Conservation (phyloP, 169 alveolate species). For the Plasmodium vivax region DNA sequence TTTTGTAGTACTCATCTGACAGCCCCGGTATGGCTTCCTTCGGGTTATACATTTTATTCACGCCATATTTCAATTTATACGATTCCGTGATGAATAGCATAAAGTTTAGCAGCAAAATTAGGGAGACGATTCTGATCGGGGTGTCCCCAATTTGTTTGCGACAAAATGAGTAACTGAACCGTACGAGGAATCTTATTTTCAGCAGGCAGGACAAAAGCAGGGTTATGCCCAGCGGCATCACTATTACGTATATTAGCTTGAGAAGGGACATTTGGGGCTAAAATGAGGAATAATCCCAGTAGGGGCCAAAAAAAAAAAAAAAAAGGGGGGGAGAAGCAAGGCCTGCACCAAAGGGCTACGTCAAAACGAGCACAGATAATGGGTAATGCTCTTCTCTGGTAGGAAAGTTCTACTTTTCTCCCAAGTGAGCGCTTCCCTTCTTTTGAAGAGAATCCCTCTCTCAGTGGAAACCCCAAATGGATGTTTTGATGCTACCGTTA, state of each 20-base stretch:
- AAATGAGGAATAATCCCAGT: neutral
- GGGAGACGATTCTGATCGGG: slow-evolving; percentile 66
- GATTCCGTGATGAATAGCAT: slow-evolving; percentile 64
- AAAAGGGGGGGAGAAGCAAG: neutral
- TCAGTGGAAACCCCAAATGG: neutral
- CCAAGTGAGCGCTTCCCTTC: neutral
- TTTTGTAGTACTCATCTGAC: slow-evolving; percentile 48
- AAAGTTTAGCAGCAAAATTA: slow-evolving; percentile 56
- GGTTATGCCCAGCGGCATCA: slow-evolving; percentile 64
- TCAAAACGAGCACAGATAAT: neutral
- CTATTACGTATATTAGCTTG: slow-evolving; percentile 47
- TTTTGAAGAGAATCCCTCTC: neutral
- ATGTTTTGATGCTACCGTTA: neutral
- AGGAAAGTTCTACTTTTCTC: neutral
- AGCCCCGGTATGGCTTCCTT: slow-evolving; percentile 36
- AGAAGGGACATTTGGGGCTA: slow-evolving; percentile 18
- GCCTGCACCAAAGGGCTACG: neutral
- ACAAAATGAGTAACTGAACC: slow-evolving; percentile 64
- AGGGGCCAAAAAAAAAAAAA: neutral
- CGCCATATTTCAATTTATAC: slow-evolving; percentile 39
- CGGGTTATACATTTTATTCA: slow-evolving; percentile 22
- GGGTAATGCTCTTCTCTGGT: neutral
- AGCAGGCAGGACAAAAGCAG: slow-evolving; percentile 71
- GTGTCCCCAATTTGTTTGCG: slow-evolving; percentile 74
- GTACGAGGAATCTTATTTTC: slow-evolving; percentile 59